Percentiles rank a stretch among this genome's conserved stretches.
Evolutionary conservation across 306 rosid genomes (phyloP).

Genomic region (Vigna mungo): DNA sequence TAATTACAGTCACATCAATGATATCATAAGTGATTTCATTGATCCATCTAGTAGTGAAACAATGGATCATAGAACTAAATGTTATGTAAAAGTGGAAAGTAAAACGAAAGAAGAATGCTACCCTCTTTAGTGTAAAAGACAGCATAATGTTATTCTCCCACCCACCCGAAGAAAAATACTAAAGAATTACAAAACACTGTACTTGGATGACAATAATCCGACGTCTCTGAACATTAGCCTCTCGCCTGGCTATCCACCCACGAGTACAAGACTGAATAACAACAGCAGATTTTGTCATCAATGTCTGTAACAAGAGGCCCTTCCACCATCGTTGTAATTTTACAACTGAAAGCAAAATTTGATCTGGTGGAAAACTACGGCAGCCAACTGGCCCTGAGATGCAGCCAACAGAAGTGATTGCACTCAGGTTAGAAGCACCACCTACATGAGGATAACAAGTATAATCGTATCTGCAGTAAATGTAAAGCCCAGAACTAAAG

Average conservation of each 20-base stretch:
- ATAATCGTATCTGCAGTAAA: constrained; percentile 13
- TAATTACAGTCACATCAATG: constrained; percentile 6
- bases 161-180: neutral
- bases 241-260: constrained; percentile 71
- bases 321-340: constrained; percentile 95
- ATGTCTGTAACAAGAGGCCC: constrained; percentile 50
- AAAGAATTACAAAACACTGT: constrained; percentile 40
- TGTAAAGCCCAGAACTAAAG: neutral
- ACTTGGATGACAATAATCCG: constrained; percentile 71
- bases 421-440: constrained; percentile 53
- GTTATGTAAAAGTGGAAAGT: neutral
- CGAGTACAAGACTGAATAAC: constrained; percentile 77
- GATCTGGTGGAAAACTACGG: constrained; percentile 55
- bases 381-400: constrained; percentile 44
- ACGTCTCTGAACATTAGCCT: constrained; percentile 55
- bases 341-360: constrained; percentile 58
- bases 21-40: constrained; percentile 7
- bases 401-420: constrained; percentile 40
- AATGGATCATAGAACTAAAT: constrained; percentile 8
- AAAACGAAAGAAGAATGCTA: neutral
- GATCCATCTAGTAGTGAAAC: neutral
- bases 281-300: constrained; percentile 59
- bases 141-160: too few relatives aligned
- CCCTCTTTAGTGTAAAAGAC: neutral
- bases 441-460: constrained; percentile 38